Evolutionary conservation across 495 filamentous ascomycete genomes (phyloP).

Genomic region (Neurospora pannonica): DNA sequence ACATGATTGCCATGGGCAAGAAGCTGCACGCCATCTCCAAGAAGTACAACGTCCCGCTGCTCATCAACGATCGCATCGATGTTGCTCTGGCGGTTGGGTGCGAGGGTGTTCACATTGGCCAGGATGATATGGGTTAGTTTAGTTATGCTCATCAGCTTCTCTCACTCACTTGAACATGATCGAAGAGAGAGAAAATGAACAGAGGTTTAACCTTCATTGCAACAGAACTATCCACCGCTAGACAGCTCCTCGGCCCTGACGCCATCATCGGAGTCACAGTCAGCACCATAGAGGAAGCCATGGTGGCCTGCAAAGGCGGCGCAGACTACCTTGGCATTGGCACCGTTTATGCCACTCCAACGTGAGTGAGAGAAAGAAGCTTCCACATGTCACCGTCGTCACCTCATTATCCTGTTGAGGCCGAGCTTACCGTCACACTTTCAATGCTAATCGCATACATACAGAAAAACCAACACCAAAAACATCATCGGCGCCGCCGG

Average conservation of each 20-base stretch:
- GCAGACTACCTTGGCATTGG: constrained; percentile 88
- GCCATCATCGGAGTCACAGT: constrained; percentile 62
- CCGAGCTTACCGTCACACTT: background rate
- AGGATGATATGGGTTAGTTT: constrained; percentile 77
- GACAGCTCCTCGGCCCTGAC: constrained; percentile 59
- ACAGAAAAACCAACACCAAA: constrained; percentile 65
- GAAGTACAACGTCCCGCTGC: constrained; percentile 61
- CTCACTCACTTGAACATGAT: background rate
- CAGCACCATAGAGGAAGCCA: constrained; percentile 56
- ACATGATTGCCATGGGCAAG: constrained; percentile 59
- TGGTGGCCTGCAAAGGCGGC: constrained; percentile 55
- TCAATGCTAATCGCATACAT: constrained; percentile 2
- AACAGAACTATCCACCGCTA: constrained; percentile 54
- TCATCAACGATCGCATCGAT: constrained; percentile 95
- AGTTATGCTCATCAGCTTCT: background rate
- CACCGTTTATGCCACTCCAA: constrained; percentile 75
- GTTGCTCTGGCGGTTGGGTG: constrained; percentile 77
- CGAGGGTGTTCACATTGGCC: constrained; percentile 89
- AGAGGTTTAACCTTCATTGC: background rate
- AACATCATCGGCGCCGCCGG: constrained; percentile 75
- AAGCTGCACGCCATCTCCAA: constrained; percentile 60
- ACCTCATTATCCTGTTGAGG: background rate
- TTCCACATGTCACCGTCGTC: background rate
- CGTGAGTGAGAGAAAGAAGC: constrained; percentile 36
- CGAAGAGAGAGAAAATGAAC: background rate